phyloP scores from a whole-genome alignment of 179 eudicot species.

The Beta macrorhiza region DNA sequence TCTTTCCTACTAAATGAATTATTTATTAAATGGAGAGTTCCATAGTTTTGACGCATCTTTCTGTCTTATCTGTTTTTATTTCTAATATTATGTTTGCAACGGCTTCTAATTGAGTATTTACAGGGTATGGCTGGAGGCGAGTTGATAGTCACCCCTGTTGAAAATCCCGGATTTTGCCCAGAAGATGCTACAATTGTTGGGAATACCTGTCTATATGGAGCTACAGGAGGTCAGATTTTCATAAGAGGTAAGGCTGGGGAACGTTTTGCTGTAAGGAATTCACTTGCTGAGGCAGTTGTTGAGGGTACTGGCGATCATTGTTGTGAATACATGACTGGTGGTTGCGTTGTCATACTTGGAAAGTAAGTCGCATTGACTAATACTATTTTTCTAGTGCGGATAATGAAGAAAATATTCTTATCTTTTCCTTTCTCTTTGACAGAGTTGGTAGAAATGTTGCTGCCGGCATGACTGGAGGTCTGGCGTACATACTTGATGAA shows the following conservation, averaged over 20 bases:
- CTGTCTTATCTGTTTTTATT: neutral
- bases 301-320: conserved; percentile 99
- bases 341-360: conserved; percentile 93
- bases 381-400: conserved; percentile 2
- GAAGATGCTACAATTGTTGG: conserved; percentile 98
- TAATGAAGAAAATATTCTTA: conserved; percentile 16
- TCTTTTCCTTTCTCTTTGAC: conserved; percentile 25
- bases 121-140: conserved; percentile 99
- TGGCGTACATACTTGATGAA: conserved; percentile 90
- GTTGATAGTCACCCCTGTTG: conserved; percentile 75
- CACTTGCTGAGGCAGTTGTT: conserved; percentile 95
- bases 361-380: conserved; percentile 43
- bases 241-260: conserved; percentile 97
- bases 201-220: conserved; percentile 93
- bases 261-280: conserved; percentile 97
- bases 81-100: neutral
- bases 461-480: conserved; percentile 99
- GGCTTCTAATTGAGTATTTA: conserved; percentile 7
- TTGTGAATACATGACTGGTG: conserved; percentile 99
- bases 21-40: neutral
- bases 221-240: conserved; percentile 96
- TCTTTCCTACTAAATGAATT: neutral
- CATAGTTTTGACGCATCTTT: neutral
- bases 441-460: conserved; percentile 99
- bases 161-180: conserved; percentile 79